Conservation (phyloP, 2,329 filamentous ascomycete genomes). For the Onygena corvina region DNA sequence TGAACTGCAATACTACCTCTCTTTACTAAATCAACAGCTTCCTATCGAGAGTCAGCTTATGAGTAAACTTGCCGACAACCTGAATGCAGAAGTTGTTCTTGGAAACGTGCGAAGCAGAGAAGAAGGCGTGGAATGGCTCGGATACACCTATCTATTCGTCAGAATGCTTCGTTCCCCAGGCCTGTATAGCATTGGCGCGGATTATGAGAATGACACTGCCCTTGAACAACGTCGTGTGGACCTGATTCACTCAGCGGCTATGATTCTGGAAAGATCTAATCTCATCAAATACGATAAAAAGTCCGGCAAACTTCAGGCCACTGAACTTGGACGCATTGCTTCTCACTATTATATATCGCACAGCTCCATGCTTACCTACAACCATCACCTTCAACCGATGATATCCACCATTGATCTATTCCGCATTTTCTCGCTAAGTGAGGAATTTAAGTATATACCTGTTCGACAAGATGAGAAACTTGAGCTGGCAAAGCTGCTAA, state of each 20-base stretch:
- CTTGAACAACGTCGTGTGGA: constrained; percentile 97
- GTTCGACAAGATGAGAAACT: constrained; percentile 96
- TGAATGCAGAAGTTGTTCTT: constrained; percentile 91
- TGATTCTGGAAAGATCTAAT: constrained; percentile 72
- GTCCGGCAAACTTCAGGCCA: constrained; percentile 73
- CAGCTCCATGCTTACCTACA: constrained; percentile 94
- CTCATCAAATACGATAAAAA: constrained; percentile 94
- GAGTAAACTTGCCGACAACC: constrained; percentile 82
- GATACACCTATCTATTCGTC: constrained; percentile 95
- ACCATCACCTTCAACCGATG: constrained; percentile 82
- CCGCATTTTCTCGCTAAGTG: constrained; percentile 87
- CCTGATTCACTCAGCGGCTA: constrained; percentile 83
- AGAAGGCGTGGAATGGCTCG: constrained; percentile 97
- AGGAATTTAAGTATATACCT: constrained; percentile 98
- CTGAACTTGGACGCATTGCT: constrained; percentile 86
- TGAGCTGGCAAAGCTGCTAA: constrained; percentile 81
- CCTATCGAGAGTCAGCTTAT: constrained; percentile 96
- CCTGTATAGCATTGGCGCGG: constrained; percentile 86
- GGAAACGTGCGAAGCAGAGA: constrained; percentile 85
- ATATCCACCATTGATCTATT: constrained; percentile 93
- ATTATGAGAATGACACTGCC: constrained; percentile 84
- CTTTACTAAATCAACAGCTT: constrained; percentile 88
- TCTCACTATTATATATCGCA: constrained; percentile 98
- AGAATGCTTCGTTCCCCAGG: constrained; percentile 94
- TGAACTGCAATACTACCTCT: constrained; percentile 96